Base-by-base conservation (phyloP, 2,329 filamentous ascomycete genomes). In the Ceratocystis eucalypticola region DNA sequence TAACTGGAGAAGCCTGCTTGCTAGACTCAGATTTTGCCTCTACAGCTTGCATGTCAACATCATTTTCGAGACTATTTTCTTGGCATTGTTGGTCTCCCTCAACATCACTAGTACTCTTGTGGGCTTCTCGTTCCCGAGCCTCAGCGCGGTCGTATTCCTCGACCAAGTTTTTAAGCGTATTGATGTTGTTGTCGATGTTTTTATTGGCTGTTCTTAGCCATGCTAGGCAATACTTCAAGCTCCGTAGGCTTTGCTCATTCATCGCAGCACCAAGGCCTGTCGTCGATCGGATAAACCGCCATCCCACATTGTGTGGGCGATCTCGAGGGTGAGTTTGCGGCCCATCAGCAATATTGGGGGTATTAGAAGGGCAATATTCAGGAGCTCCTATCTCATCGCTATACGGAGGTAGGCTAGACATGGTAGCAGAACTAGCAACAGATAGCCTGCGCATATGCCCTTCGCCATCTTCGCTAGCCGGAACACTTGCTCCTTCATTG, bases 181-280 rank as follows among this genome's bases (percentile, higher is more conserved):
- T 79, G 69, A 96, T 89, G 0, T 91, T 83, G 61, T 85, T 85
- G 61, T 87, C 85, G 66, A 97, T 85, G 73, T 91, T 89, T 5
- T 84, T 85, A 69, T 96, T 96, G 1, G 90, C 90, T 81, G 87
- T 88, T 30, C 86, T 83, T 61, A 97, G 79, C 81, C 91, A 89
- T 28, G 82, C 82, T 1, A 97, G 78, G 69, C 92, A 96, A 71
- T 91, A 93, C 71, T 89, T 91, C 53, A 99, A 78, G 69, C 88
- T 94, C 64, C 86, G 84, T 7, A 96, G 78, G 25, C 90, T 96
- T 72, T 94, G 88, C 20, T 95, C 88, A 71, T 88, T 95, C 82
- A 99, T 91, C 0, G 94, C 91, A 17, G 96, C 87, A 69, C 91
- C 91, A 0, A 97, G 81, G 0, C 91, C 93, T 0, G 91, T 96